Conservation (phyloP, 2,329 filamentous ascomycete genomes). For the Calonectria pteridis region DNA sequence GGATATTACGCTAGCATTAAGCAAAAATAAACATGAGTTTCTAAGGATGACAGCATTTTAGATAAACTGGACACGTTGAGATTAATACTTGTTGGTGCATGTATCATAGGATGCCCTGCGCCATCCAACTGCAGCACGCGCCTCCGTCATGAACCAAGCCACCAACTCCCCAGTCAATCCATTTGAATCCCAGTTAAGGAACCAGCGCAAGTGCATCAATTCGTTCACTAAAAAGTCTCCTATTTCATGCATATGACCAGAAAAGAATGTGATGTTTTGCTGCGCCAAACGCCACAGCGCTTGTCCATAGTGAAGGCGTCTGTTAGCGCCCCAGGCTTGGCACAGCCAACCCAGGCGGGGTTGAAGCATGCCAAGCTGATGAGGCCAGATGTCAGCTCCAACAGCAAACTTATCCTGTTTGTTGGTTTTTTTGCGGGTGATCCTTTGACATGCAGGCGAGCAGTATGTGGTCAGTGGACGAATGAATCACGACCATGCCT, state of each 20-base stretch:
- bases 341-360: background rate
- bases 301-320: background rate
- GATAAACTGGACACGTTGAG: background rate
- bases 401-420: background rate
- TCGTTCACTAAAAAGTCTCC: background rate
- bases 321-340: background rate
- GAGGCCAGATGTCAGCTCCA: background rate
- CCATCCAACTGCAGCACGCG: background rate
- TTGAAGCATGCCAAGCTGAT: background rate
- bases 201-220: too few relatives aligned
- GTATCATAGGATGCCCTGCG: background rate
- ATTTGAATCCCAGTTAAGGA: background rate
- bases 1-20: too few relatives aligned
- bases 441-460: background rate
- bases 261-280: background rate
- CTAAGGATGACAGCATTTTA: background rate
- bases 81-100: background rate
- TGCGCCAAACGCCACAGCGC: background rate
- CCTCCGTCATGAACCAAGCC: background rate
- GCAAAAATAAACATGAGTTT: background rate
- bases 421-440: background rate
- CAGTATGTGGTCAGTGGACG: background rate
- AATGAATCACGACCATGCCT: background rate
- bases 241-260: background rate
- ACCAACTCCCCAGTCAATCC: background rate